phyloP scores from a whole-genome alignment of 164 flowering plant genomes.

The Taxillus chinensis region DNA sequence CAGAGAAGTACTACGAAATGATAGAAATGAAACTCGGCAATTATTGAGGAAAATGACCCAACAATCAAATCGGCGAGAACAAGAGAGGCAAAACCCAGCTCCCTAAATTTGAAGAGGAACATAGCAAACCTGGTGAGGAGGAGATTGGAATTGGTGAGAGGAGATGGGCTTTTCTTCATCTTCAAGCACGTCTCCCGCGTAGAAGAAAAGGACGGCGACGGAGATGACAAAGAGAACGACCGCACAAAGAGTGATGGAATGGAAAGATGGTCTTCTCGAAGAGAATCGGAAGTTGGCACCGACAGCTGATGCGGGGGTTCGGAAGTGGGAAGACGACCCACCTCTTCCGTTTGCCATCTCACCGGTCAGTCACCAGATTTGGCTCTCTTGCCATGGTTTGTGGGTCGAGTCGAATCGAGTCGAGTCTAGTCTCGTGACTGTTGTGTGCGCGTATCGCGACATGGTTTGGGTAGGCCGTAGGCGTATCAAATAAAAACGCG shows the following conservation, averaged over 20 bases:
- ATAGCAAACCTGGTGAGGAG: conserved; percentile 1
- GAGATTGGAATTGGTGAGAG: conserved; percentile 3
- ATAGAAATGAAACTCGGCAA: too few relatives aligned
- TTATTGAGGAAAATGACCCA: too few relatives aligned
- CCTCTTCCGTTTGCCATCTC: conserved; percentile 22
- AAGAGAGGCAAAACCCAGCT: too few relatives aligned
- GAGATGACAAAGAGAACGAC: conserved; percentile 32
- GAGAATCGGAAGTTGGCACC: conserved; percentile 5
- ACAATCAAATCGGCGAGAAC: too few relatives aligned
- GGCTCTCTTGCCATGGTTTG: too few relatives aligned
- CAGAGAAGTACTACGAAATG: too few relatives aligned
- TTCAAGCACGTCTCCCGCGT: conserved; percentile 21
- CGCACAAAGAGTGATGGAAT: conserved; percentile 19
- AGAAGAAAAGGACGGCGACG: conserved; percentile 26
- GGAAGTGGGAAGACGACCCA: conserved; percentile 10
- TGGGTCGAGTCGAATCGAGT: too few relatives aligned
- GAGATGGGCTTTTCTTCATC: conserved; percentile 20
- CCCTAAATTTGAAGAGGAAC: neutral
- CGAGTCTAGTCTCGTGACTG: too few relatives aligned
- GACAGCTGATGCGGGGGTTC: conserved; percentile 9
- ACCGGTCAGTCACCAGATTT: neutral
- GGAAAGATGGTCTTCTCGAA: conserved; percentile 19
- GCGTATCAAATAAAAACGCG: too few relatives aligned
- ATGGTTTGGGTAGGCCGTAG: too few relatives aligned
- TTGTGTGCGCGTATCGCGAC: too few relatives aligned